A percentile compares a stretch with the other conserved stretches of the same genome.
Evolutionary conservation across 352 stramenopile genomes (phyloP).

Genomic region (Pseudoperonospora humuli): DNA sequence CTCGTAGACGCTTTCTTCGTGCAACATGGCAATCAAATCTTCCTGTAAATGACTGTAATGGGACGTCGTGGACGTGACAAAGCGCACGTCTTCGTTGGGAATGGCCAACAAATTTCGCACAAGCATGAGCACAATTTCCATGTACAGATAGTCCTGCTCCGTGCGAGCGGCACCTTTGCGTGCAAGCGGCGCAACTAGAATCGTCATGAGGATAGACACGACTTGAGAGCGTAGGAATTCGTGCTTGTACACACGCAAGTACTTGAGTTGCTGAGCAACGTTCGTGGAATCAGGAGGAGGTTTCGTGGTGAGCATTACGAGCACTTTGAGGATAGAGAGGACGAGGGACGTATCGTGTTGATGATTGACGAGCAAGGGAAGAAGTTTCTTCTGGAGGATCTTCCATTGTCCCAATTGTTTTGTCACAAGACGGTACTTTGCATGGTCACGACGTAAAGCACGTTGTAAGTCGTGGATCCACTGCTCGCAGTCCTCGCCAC

Average conservation of each 20-base stretch:
- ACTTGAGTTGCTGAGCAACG: slow-evolving; percentile 71
- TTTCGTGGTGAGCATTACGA: slow-evolving; percentile 88
- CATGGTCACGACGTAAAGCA: slow-evolving; percentile 71
- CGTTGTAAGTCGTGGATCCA: slow-evolving; percentile 86
- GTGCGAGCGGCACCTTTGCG: slow-evolving; percentile 49
- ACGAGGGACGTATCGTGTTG: slow-evolving; percentile 83
- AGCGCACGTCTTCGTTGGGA: slow-evolving; percentile 70
- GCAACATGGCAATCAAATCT: slow-evolving; percentile 65
- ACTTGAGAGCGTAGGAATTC: slow-evolving; percentile 68
- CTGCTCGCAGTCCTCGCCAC: slow-evolving; percentile 72
- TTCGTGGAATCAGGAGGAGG: slow-evolving; percentile 70
- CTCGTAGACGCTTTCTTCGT: slow-evolving; percentile 82
- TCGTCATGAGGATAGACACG: slow-evolving; percentile 79
- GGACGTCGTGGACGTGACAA: slow-evolving; percentile 72
- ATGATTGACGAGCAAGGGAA: slow-evolving; percentile 79
- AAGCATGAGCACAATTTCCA: slow-evolving; percentile 86
- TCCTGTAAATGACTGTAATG: slow-evolving; percentile 77
- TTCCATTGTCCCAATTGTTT: slow-evolving; percentile 85
- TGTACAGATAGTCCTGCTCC: slow-evolving; percentile 70
- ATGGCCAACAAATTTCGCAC: slow-evolving; percentile 78
- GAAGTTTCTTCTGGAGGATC: slow-evolving; percentile 82
- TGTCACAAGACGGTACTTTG: slow-evolving; percentile 69
- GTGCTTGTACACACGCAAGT: slow-evolving; percentile 78
- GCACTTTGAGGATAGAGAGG: slow-evolving; percentile 85
- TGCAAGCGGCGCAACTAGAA: slow-evolving; percentile 74